phyloP scores from a whole-genome alignment of 2,329 filamentous ascomycete species.

The Drechmeria coniospora region DNA sequence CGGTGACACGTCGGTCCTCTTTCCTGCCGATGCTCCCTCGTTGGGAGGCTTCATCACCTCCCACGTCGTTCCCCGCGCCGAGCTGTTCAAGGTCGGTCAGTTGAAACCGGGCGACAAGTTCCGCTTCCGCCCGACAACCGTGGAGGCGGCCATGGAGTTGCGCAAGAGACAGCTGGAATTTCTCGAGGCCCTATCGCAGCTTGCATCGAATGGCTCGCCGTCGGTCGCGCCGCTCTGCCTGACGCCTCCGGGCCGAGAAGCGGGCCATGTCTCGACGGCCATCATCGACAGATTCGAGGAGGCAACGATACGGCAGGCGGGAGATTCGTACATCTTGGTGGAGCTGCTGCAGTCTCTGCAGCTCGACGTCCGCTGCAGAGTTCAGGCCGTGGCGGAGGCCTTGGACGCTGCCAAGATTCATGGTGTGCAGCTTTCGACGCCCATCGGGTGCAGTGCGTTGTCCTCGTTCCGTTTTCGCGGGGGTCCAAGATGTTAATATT shows the following conservation, averaged over 20 bases:
- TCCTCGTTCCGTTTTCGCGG: not conserved
- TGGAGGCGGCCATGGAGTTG: not conserved
- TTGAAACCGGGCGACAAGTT: constrained; percentile 38
- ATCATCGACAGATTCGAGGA: not conserved
- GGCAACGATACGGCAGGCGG: not conserved
- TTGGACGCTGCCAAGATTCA: not conserved
- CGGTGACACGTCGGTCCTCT: constrained; percentile 44
- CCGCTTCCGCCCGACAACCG: constrained; percentile 1
- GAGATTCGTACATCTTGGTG: constrained; percentile 1
- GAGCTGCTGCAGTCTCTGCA: constrained; percentile 1
- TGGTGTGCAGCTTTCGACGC: not conserved
- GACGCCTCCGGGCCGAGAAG: not conserved
- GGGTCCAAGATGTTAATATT: not conserved
- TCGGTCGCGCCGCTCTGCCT: not conserved
- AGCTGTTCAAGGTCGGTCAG: constrained; percentile 47
- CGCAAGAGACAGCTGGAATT: not conserved
- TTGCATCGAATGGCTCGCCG: not conserved
- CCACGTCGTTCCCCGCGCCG: constrained; percentile 38
- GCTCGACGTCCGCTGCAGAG: constrained; percentile 1
- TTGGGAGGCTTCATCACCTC: constrained; percentile 44
- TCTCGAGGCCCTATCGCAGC: not conserved
- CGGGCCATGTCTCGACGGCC: not conserved
- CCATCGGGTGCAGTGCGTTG: constrained; percentile 1
- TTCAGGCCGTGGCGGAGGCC: constrained; percentile 1
- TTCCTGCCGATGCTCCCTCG: constrained; percentile 42